Base-by-base conservation (phyloP, 192 early-diverging fungal species). In the Paraglomus brasilianum region DNA sequence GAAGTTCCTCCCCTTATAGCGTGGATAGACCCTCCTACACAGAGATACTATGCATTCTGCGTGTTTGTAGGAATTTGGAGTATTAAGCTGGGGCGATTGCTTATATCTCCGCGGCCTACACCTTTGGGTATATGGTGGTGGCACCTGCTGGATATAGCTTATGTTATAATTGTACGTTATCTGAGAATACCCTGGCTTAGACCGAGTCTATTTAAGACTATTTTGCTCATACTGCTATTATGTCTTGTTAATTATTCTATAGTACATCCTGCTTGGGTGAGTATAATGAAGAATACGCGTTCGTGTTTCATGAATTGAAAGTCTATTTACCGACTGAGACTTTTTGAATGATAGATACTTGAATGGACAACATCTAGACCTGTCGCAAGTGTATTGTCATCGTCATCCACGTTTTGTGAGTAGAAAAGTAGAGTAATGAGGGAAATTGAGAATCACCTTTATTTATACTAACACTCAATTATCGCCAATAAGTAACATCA, bases 111-210 rank as follows among this genome's bases (percentile, higher is more conserved):
- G 4, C 7, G 13, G 21, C 41, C 36, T 59, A 40, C 22, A 11
- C 5, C 57, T 11, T 13, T 4, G 36, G 22, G 8, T 38, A 19
- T 30, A 59, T 0, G 36, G 4, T 1, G 8, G 2, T 69, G 67
- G 48, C 47, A 55, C 39, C 10, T 57, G 2, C 15, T 69, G 21
- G 67, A 69, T 36, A 5, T 24, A 14, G 15, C 24, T 9, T 69
- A 40, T 14, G 55, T 69, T 10, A 17, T 56, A 5, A 13, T 13
- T 6, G 42, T 69, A 46, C 58, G 48, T 17, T n/a, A 17, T 21
- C 47, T 56, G 22, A 51, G 53, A 57, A 57, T 69, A 58, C 67
- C 67, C 11, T 69, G 67, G 67, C 13, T 69, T 17, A 51, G 58
- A 38, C 24, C 11, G 2, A 41, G 45, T 39, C 11, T 55, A 39